Percentiles rank a stretch among this genome's conserved stretches.
These are phyloP conservation scores for Ogataea siamensis DNA, from an alignment of 805 yeast genomes.

Conservation along the genomic window DNA sequence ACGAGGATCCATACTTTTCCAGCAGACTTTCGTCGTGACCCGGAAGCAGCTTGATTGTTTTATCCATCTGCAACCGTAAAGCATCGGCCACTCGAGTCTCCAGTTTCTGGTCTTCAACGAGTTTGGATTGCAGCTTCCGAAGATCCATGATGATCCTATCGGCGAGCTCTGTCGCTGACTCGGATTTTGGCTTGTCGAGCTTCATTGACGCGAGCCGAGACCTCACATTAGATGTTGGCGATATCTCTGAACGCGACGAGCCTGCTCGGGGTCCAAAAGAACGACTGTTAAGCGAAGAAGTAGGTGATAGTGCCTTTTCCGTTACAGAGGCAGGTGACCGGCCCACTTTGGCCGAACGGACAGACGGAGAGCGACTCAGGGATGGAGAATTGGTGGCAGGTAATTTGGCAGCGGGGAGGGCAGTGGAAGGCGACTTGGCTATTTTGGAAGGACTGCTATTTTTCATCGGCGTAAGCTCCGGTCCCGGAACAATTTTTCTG, in stretches of 20 bases:
- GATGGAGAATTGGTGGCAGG: slow-evolving; percentile 9
- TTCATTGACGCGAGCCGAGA: slow-evolving; percentile 17
- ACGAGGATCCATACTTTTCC: slow-evolving; percentile 15
- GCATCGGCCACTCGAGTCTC: slow-evolving; percentile 1
- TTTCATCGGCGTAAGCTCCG: slow-evolving; percentile 16
- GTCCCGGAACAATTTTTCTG: slow-evolving; percentile 23
- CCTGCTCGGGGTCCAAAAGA: slow-evolving; percentile 14
- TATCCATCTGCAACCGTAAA: slow-evolving; percentile 16
- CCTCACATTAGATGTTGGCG: slow-evolving; percentile 13
- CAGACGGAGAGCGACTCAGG: slow-evolving; percentile 6
- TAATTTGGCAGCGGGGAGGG: slow-evolving; percentile 7
- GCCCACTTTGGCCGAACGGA: slow-evolving; percentile 6
- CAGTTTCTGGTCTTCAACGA: slow-evolving; percentile 8
- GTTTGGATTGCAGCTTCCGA: slow-evolving; percentile 11
- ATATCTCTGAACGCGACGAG: slow-evolving; percentile 9
- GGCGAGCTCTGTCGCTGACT: not conserved
- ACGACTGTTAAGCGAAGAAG: slow-evolving; percentile 8
- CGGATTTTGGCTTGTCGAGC: slow-evolving; percentile 9
- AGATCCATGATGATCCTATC: slow-evolving; percentile 9
- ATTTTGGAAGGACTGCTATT: slow-evolving; percentile 4
- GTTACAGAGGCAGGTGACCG: slow-evolving; percentile 15
- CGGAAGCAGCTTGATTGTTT: slow-evolving; percentile 20
- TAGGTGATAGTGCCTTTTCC: slow-evolving; percentile 10
- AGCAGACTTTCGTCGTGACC: slow-evolving; percentile 18
- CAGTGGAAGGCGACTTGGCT: slow-evolving; percentile 11